These are phyloP conservation scores for Orbilia javanica DNA, from an alignment of 2,329 filamentous ascomycete species.

Conservation along the genomic window DNA sequence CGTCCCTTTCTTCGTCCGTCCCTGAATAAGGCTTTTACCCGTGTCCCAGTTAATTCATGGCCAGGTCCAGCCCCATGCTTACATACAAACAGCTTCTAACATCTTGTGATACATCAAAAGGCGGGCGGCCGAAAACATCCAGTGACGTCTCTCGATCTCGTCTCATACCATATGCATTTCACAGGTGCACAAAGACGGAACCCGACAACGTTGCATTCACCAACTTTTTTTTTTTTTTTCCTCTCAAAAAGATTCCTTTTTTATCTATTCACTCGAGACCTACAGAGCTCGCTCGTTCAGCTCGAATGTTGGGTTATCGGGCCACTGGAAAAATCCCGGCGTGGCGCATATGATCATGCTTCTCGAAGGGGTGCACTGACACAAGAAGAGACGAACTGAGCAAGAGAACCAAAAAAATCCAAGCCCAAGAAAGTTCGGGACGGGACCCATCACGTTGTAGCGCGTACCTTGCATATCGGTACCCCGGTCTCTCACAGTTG, in stretches of 20 bases:
- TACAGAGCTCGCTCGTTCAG: slow-evolving; percentile 9
- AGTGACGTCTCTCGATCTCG: not conserved
- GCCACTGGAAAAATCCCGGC: slow-evolving; percentile 1
- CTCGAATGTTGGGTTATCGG: not conserved
- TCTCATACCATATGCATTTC: too few species aligned
- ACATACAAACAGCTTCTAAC: slow-evolving; percentile 1
- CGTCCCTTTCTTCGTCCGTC: slow-evolving; percentile 21
- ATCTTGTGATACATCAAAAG: slow-evolving; percentile 14
- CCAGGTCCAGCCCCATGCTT: not conserved
- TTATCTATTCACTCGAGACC: not conserved
- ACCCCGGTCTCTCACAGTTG: slow-evolving; percentile 10
- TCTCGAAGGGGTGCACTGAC: slow-evolving; percentile 21
- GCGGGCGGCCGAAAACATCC: not conserved
- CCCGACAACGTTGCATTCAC: not conserved
- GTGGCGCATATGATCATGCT: slow-evolving; percentile 24
- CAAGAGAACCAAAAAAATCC: not conserved
- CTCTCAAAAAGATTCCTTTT: not conserved
- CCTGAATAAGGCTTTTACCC: slow-evolving; percentile 26
- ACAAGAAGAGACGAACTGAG: slow-evolving; percentile 6
- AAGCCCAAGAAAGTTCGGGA: slow-evolving; percentile 16
- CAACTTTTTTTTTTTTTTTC: not conserved
- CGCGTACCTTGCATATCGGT: slow-evolving; percentile 34
- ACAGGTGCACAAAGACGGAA: slow-evolving; percentile 1
- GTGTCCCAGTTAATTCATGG: slow-evolving; percentile 5
- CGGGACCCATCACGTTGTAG: slow-evolving; percentile 26